These are phyloP conservation scores for Inonotus obliquus DNA, from an alignment of 1,284 basidiomycete species.

Conservation along the genomic window DNA sequence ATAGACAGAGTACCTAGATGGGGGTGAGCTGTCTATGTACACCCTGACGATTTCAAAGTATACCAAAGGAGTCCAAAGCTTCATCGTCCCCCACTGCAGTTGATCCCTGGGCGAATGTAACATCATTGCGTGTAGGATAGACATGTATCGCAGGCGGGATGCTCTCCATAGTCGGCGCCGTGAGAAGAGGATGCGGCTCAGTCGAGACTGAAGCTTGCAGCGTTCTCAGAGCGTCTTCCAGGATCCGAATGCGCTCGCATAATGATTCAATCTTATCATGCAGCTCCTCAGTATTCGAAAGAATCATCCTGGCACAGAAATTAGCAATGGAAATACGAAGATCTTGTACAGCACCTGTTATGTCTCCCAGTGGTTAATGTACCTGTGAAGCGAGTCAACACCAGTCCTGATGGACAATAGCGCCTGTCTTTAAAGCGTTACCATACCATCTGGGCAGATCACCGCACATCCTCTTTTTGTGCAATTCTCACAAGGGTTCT, in stretches of 20 bases:
- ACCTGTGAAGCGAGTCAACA: conserved; percentile 32
- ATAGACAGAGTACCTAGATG: conserved; percentile 55
- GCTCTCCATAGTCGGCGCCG: conserved; percentile 22
- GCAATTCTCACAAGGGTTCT: conserved; percentile 72
- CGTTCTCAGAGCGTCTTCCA: conserved; percentile 50
- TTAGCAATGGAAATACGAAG: not conserved
- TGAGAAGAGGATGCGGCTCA: conserved; percentile 43
- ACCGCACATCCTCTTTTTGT: conserved; percentile 61
- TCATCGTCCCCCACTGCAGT: conserved; percentile 37
- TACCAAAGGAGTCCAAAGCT: conserved; percentile 56
- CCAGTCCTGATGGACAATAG: not conserved
- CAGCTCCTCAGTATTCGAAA: conserved; percentile 62
- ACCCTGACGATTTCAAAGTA: not conserved
- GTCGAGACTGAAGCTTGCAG: conserved; percentile 45
- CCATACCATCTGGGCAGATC: conserved; percentile 64
- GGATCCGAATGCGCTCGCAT: conserved; percentile 47
- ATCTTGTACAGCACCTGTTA: conserved; percentile 35
- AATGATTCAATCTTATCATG: conserved; percentile 58
- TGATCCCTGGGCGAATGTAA: conserved; percentile 1
- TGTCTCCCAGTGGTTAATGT: conserved; percentile 53
- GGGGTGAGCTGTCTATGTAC: not conserved
- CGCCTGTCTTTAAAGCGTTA: conserved; percentile 7
- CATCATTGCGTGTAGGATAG: not conserved
- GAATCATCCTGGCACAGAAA: conserved; percentile 41
- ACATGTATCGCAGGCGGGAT: conserved; percentile 13